Evolutionary conservation across 2,329 filamentous ascomycete genomes (phyloP).

Genomic region (Penicillium expansum): DNA sequence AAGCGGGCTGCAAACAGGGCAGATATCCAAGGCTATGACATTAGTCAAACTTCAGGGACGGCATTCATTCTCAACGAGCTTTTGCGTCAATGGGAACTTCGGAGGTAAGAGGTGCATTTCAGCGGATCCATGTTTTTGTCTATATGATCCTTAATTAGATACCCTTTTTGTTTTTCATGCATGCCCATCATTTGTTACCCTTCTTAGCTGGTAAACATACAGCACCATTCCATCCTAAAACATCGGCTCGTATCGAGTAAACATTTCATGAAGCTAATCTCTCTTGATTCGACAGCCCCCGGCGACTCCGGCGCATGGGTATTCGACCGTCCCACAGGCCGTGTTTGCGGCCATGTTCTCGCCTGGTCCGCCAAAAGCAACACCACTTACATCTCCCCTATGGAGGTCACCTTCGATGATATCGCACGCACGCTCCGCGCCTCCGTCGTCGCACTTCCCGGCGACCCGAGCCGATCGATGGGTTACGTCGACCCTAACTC

Average conservation of each 20-base stretch:
- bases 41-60: slow-evolving; percentile 87
- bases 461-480: slow-evolving; percentile 31
- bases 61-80: slow-evolving; percentile 71
- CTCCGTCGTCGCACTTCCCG: slow-evolving; percentile 67
- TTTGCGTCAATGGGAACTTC: slow-evolving; percentile 60
- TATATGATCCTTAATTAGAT: slow-evolving; percentile 25
- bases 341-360: slow-evolving; percentile 83
- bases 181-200: slow-evolving; percentile 5
- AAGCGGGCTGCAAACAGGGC: slow-evolving; percentile 74
- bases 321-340: slow-evolving; percentile 72
- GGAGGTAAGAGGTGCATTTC: slow-evolving; percentile 45
- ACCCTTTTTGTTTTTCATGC: slow-evolving; percentile 17
- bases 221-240: slow-evolving; percentile 8
- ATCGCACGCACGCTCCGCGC: slow-evolving; percentile 77
- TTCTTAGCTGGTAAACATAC: slow-evolving; percentile 21
- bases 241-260: slow-evolving; percentile 18
- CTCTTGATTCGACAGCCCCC: slow-evolving; percentile 45
- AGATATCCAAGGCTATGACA: slow-evolving; percentile 73
- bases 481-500: slow-evolving; percentile 17
- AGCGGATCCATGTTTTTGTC: slow-evolving; percentile 22
- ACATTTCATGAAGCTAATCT: slow-evolving; percentile 17
- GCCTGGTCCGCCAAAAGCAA: slow-evolving; percentile 79
- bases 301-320: slow-evolving; percentile 95
- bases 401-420: slow-evolving; percentile 85
- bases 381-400: slow-evolving; percentile 89